phyloP scores from a whole-genome alignment of 179 eudicot species.

The Vitellaria paradoxa region DNA sequence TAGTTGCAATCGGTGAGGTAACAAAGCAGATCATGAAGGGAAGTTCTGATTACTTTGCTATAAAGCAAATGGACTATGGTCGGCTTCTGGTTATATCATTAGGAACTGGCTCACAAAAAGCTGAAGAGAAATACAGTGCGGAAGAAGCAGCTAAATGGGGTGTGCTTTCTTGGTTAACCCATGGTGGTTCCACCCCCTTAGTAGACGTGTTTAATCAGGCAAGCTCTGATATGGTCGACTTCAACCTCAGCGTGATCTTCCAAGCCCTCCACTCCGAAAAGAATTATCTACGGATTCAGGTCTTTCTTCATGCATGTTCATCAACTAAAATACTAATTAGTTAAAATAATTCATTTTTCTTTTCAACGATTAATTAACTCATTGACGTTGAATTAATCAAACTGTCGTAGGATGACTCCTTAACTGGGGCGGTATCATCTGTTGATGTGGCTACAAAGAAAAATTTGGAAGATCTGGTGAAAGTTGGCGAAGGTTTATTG shows the following conservation, averaged over 20 bases:
- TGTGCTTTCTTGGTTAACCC: constrained; percentile 39
- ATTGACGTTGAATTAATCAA: not conserved
- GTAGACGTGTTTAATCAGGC: constrained; percentile 42
- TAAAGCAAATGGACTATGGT: constrained; percentile 36
- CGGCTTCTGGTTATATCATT: constrained; percentile 42
- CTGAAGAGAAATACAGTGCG: constrained; percentile 35
- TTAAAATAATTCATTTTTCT: not conserved
- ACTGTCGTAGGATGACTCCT: constrained; percentile 24
- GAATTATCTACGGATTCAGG: constrained; percentile 48
- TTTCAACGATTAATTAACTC: too few species aligned
- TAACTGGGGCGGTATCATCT: not conserved
- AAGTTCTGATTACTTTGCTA: constrained; percentile 33
- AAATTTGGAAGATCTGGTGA: constrained; percentile 11
- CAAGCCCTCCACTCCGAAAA: constrained; percentile 45
- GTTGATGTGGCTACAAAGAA: constrained; percentile 11
- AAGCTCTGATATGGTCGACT: constrained; percentile 55
- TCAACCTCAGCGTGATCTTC: constrained; percentile 36
- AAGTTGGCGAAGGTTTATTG: constrained; percentile 9
- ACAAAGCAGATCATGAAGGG: constrained; percentile 28
- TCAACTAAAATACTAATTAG: not conserved
- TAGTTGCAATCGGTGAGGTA: constrained; percentile 45
- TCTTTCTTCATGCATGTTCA: not conserved
- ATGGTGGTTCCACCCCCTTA: constrained; percentile 36
- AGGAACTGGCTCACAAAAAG: constrained; percentile 45
- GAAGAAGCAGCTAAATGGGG: constrained; percentile 44